Conservation (phyloP, 1,284 basidiomycete genomes). For the Ceraceosorus bombacis region DNA sequence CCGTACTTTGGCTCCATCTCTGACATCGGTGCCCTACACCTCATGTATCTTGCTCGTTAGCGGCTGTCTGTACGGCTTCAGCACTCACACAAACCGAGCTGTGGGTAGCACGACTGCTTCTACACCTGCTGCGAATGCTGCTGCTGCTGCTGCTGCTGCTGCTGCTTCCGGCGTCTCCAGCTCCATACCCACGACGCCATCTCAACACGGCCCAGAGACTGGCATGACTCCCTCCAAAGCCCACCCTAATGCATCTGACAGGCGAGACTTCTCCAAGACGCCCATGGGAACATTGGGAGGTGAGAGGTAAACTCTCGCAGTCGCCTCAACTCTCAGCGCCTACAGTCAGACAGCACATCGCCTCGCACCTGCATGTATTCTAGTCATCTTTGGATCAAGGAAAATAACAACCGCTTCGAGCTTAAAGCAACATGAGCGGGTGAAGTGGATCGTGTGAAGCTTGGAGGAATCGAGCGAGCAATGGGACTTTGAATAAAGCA, state of each 20-base stretch:
- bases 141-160: background rate
- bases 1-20: background rate
- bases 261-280: background rate
- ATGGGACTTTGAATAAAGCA: too few species aligned
- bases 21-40: background rate
- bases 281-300: background rate
- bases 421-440: too few species aligned
- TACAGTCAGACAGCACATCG: too few species aligned
- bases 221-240: background rate
- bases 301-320: too few species aligned
- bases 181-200: background rate
- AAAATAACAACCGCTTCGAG: too few species aligned
- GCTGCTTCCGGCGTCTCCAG: too few species aligned
- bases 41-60: background rate
- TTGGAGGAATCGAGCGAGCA: too few species aligned
- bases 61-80: slow-evolving; percentile 44
- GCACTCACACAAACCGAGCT: slow-evolving; percentile 15
- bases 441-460: too few species aligned
- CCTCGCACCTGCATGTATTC: too few species aligned
- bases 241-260: background rate
- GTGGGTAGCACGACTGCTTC: background rate
- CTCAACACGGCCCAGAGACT: background rate
- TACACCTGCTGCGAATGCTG: background rate
- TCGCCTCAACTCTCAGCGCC: too few species aligned
- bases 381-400: too few species aligned